phyloP scores from a whole-genome alignment of 768 basidiomycete genomes.

The Gloeopeniophorella convolvens region DNA sequence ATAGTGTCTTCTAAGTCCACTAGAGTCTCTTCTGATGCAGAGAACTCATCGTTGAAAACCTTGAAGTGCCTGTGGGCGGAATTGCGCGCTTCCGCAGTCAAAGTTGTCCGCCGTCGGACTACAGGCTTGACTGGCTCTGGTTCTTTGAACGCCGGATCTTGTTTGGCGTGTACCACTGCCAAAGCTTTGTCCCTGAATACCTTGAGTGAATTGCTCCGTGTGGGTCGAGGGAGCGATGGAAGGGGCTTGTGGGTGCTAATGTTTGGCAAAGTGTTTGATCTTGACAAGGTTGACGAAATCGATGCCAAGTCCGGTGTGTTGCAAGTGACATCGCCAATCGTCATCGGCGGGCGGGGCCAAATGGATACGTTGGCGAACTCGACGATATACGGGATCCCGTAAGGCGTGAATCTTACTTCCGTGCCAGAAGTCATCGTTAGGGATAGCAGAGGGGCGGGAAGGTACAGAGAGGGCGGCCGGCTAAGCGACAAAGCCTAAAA shows the following conservation, averaged over 20 bases:
- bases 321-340: not conserved
- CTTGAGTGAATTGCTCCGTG: constrained; percentile 19
- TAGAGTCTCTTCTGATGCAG: constrained; percentile 18
- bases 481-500: constrained; percentile 9
- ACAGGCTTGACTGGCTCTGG: constrained; percentile 2
- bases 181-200: constrained; percentile 7
- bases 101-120: constrained; percentile 7
- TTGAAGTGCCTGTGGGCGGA: constrained; percentile 17
- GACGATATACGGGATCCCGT: constrained; percentile 32
- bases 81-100: constrained; percentile 14
- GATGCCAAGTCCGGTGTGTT: not conserved
- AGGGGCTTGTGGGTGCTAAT: constrained; percentile 14
- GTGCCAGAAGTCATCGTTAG: constrained; percentile 21
- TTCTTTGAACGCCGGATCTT: not conserved
- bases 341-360: constrained; percentile 19
- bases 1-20: constrained; percentile 10
- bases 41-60: constrained; percentile 13
- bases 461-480: not conserved
- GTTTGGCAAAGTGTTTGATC: constrained; percentile 17
- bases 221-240: constrained; percentile 12
- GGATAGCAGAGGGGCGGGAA: not conserved
- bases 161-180: not conserved
- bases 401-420: constrained; percentile 29
- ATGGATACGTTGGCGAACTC: constrained; percentile 32
- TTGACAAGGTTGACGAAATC: constrained; percentile 2